Evolutionary conservation across 352 stramenopile genomes (phyloP), one percentile per base, ranked within the genome.

Genomic region (Phytopythium aichiense): DNA sequence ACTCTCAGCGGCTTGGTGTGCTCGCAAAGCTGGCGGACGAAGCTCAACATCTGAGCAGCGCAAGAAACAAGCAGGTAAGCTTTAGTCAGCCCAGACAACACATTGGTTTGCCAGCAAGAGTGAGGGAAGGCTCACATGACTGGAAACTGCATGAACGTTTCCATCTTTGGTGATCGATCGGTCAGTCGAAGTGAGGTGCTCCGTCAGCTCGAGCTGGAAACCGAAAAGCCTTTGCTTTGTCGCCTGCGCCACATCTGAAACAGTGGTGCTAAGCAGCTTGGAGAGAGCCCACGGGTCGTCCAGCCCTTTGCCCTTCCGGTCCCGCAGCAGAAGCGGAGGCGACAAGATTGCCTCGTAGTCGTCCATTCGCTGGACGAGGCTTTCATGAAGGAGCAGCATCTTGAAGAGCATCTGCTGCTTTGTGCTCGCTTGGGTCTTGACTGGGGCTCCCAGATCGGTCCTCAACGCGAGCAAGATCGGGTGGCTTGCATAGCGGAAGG

Each of bases 111-210:
- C 16, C 16, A 57, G 4, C 20, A 56, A 55, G 8, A 1, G 33
- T 18, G 55, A 60, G 18, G 25, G n/a, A n/a, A 69, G 28, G 28
- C 73, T 63, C 75, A 92, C 81, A 58, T 87, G 79, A 58, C 82
- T 92, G 13, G 85, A 89, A 22, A 84, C 77, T 0, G 85, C 73
- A 43, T 94, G 85, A 18, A 94, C 79, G 35, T 94, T 94, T 11
- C 81, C 85, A 37, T 94, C 81, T 65, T 77, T 87, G 12, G 81
- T 68, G n/a, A 88, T 49, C 23, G 71, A 73, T 9, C 77, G 77
- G 53, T 91, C 80, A 30, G 54, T 67, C 46, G 70, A 68, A 11
- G 45, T 52, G 22, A 81, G 68, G 33, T 76, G 56, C 18, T 89
- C 81, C 4, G 75, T 72, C 25, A 90, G 64, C n/a, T 85, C 79